These are phyloP conservation scores for Massospora cicadina DNA, from an alignment of 371 early-diverging fungal species.

Conservation along the genomic window DNA sequence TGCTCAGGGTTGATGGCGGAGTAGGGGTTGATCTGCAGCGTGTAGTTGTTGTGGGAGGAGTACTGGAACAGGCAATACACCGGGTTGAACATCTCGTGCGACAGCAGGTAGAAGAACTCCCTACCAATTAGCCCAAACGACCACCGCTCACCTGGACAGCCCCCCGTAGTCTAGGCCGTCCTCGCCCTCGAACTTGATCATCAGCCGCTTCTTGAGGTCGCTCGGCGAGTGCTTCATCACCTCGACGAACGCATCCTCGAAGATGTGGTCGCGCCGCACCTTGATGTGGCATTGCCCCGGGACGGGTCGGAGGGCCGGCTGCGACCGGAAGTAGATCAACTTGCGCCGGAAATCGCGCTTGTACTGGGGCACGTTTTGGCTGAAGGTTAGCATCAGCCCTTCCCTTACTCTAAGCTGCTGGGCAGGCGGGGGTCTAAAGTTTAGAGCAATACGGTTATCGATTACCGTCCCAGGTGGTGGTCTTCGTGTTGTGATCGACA, in stretches of 20 bases:
- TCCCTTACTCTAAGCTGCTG: conserved; percentile 54
- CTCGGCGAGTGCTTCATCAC: conserved; percentile 69
- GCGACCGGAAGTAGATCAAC: conserved; percentile 85
- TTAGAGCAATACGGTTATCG: neutral
- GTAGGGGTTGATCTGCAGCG: conserved; percentile 90
- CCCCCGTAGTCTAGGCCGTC: conserved; percentile 98
- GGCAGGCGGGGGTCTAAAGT: conserved; percentile 71
- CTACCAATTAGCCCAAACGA: conserved; percentile 17
- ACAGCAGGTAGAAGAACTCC: conserved; percentile 92
- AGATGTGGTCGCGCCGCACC: conserved; percentile 68
- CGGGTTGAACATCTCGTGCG: conserved; percentile 98
- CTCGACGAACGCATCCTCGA: conserved; percentile 87
- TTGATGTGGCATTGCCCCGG: conserved; percentile 87
- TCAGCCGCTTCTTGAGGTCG: conserved; percentile 82
- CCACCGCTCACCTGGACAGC: conserved; percentile 44
- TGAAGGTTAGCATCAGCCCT: conserved; percentile 5
- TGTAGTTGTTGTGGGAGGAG: conserved; percentile 91
- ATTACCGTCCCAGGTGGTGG: conserved; percentile 84
- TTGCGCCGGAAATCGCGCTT: conserved; percentile 95
- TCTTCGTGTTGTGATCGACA: conserved; percentile 88
- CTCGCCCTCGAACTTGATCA: conserved; percentile 96
- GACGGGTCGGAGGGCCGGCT: conserved; percentile 74
- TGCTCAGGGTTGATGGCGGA: conserved; percentile 96
- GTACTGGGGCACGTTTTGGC: conserved; percentile 86
- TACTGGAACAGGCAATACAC: conserved; percentile 93